Base-by-base conservation (phyloP, 2,329 filamentous ascomycete genomes). In the Ramularia endophylla region DNA sequence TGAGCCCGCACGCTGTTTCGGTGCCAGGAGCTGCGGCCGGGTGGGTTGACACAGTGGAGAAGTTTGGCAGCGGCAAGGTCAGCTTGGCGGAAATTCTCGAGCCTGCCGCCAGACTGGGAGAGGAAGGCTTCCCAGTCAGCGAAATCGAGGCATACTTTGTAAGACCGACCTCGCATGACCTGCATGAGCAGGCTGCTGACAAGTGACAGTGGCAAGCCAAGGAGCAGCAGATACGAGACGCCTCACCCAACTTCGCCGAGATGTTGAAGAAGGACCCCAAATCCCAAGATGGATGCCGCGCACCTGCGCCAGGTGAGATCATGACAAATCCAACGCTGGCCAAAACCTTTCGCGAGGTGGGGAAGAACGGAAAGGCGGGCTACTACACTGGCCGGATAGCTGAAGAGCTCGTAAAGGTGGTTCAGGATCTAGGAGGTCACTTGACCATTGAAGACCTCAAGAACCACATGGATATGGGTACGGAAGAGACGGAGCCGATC, bases 301-400 rank as follows among this genome's bases (percentile, higher is more conserved):
- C 83, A 1, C 92, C 92, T 1, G 70, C 66, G 2, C 73, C 87
- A 0, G 92, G 92, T 4, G 92, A 98, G 58, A 79, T 97, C 49
- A 84, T 97, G 75, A 87, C 80, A 66, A 94, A 94, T 50, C 85
- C 85, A 1, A 80, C 78, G 0, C 72, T 97, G 7, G 89, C 85
- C 0, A 74, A 76, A 33, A 95, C 90, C 0, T 95, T 95, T 67
- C 77, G 84, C 41, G 68, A 82, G 0, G 71, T 98, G 4, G 90
- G 81, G 0, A 73, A 79, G 22, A 74, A 94, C 44, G 88, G 89
- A 15, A 95, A 94, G 65, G 79, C 80, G 53, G 92, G 90, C 0
- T 98, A 95, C 69, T 98, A 98, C 63, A 76, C 80, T 17, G 92
- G 92, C 1, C 74, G 81, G 27, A 80, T 97, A 38, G 92, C 87